Percentiles rank a stretch among this genome's conserved stretches.
phyloP scores from a whole-genome alignment of 2,329 filamentous ascomycete genomes.

The Microdochium paspali region DNA sequence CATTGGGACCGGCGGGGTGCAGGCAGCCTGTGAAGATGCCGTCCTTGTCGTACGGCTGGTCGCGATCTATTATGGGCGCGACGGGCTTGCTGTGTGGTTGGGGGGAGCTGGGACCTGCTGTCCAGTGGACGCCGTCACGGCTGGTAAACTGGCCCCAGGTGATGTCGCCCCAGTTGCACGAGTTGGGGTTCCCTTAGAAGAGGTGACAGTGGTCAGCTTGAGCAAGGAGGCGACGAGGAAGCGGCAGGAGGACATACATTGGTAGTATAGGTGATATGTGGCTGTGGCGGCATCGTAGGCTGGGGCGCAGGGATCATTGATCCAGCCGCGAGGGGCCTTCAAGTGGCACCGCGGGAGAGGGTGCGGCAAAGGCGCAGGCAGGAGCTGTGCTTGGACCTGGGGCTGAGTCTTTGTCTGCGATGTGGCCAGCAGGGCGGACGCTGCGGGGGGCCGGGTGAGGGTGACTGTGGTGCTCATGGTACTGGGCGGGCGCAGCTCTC shows the following conservation, averaged over 20 bases:
- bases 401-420: no score
- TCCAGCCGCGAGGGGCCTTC: slow-evolving; percentile 15
- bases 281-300: slow-evolving; percentile 36
- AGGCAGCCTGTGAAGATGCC: slow-evolving; percentile 43
- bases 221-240: slow-evolving; percentile 25
- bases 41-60: slow-evolving; percentile 34
- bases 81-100: slow-evolving; percentile 14
- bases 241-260: slow-evolving; percentile 30
- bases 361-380: not conserved
- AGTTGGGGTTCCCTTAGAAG: slow-evolving; percentile 22
- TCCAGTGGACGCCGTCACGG: slow-evolving; percentile 28
- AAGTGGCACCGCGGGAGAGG: slow-evolving; percentile 9
- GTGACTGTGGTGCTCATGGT: no score
- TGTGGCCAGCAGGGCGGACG: no score
- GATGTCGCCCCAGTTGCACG: slow-evolving; percentile 27
- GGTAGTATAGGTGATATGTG: slow-evolving; percentile 42
- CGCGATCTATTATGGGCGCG: slow-evolving; percentile 1
- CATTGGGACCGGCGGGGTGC: slow-evolving; percentile 35
- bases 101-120: slow-evolving; percentile 23
- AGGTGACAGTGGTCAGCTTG: not conserved
- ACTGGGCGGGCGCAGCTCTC: no score
- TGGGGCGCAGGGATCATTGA: slow-evolving; percentile 37
- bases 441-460: no score
- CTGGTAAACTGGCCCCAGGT: slow-evolving; percentile 43
- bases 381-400: not conserved